Conservation (phyloP, 176 grass and related monocot species). For the Tuctoria greenei region DNA sequence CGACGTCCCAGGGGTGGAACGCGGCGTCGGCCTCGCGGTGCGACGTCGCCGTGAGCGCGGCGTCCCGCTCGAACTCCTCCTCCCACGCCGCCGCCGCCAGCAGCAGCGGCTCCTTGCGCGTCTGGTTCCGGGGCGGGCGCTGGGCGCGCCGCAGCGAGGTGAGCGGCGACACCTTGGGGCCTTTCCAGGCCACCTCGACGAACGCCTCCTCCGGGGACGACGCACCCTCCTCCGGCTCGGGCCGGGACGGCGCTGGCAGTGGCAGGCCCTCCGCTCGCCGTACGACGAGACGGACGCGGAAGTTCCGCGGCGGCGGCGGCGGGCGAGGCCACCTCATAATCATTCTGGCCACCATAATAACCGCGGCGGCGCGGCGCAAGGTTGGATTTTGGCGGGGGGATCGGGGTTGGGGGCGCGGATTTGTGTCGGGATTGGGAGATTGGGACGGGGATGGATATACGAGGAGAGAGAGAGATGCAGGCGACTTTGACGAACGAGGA, state of each 20-base stretch:
- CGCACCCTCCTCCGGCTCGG: slow-evolving; percentile 23
- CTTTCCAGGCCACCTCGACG: slow-evolving; percentile 74
- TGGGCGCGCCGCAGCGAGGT: slow-evolving; percentile 59
- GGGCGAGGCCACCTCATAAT: slow-evolving; percentile 94
- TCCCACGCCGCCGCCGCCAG: slow-evolving; percentile 57
- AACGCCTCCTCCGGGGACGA: too few species aligned
- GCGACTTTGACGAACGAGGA: not conserved
- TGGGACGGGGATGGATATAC: too few species aligned
- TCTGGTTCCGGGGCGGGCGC: slow-evolving; percentile 62
- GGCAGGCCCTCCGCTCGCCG: slow-evolving; percentile 53
- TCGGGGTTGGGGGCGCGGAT: slow-evolving; percentile 23
- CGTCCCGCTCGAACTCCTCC: slow-evolving; percentile 76
- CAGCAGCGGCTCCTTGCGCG: slow-evolving; percentile 52
- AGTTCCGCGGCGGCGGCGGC: slow-evolving; percentile 59
- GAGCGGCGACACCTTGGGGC: slow-evolving; percentile 58
- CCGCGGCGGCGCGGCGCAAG: too few species aligned
- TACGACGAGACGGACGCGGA: slow-evolving; percentile 63
- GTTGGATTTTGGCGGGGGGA: slow-evolving; percentile 26
- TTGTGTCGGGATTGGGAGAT: slow-evolving; percentile 47
- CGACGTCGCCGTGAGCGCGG: slow-evolving; percentile 49
- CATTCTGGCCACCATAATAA: slow-evolving; percentile 62
- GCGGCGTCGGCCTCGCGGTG: slow-evolving; percentile 57
- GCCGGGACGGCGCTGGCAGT: too few species aligned
- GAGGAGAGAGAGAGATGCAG: too few species aligned
- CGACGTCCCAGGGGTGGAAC: slow-evolving; percentile 82